Evolutionary conservation across 371 early-diverging fungal genomes (phyloP), one percentile per base, ranked within the genome.

Genomic region (Mortierella sp.): DNA sequence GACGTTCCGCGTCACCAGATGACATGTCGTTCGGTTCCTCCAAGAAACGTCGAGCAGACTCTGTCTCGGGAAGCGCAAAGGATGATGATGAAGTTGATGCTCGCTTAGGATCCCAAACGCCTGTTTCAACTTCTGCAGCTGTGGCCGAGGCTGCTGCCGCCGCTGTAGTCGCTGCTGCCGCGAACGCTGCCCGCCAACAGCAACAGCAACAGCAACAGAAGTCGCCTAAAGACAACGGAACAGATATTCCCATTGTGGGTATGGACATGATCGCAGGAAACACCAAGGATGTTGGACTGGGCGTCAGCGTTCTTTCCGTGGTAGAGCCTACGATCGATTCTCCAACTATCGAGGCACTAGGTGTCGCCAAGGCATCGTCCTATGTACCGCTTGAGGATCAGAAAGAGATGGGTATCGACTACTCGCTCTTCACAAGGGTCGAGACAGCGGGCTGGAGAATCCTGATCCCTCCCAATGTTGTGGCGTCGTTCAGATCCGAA

Each of bases 401-500:
- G 48, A 66, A 66, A 47, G 68, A 74, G 25, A 17, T 66, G 25
- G 73, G 73, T 0, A 62, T 72, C 22, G 76, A 74, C n/a, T 74
- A 68, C 28, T 74, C 76, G 16, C 28, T 55, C 21, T 74, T 74
- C 39, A 74, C 76, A 3, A 49, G 76, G 8, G 76, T 74, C 9
- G 76, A 74, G 45, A 74, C 76, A 1, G 68, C 76, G 9, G 60
- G 54, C 13, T 67, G 76, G 76, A 58, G 76, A 29, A 74, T 74
- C 37, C 28, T 67, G 48, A 74, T 74, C 46, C 76, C 68, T 0
- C 76, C 68, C 0, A 67, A 63, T 44, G 76, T 74, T 13, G 43
- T 28, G 39, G 76, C 76, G 2, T 63, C 68, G 12, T 74, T 74
- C 21, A 60, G 51, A 12, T 74, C 68, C 1, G 76, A 74, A 14